These are phyloP conservation scores for Oidiodendron maius DNA, from an alignment of 495 filamentous ascomycete species.

Conservation along the genomic window DNA sequence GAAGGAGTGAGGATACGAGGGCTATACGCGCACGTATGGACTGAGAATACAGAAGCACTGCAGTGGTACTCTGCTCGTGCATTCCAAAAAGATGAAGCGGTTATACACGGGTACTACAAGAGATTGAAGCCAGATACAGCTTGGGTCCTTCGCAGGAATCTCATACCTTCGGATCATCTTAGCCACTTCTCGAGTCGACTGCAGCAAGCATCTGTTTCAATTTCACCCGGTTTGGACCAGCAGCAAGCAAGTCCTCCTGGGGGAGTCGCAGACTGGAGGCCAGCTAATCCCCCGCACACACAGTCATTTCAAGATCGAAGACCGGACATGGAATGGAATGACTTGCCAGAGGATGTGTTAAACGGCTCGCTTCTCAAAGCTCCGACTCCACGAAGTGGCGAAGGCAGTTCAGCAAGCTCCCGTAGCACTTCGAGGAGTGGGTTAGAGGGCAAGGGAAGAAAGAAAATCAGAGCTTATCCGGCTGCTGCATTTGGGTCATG, in stretches of 20 bases:
- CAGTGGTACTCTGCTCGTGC: constrained; percentile 83
- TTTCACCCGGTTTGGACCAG: not conserved
- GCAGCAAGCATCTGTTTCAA: not conserved
- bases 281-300: not conserved
- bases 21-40: constrained; percentile 90
- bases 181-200: not conserved
- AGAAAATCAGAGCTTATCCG: constrained; percentile 46
- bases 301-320: constrained; percentile 44
- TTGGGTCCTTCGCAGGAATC: constrained; percentile 53
- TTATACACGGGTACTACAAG: constrained; percentile 74
- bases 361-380: constrained; percentile 11
- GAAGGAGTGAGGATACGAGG: constrained; percentile 24
- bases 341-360: constrained; percentile 44
- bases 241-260: not conserved
- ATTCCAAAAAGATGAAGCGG: constrained; percentile 51
- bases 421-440: constrained; percentile 43
- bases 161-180: constrained; percentile 15
- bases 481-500: constrained; percentile 37
- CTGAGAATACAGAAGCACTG: constrained; percentile 78
- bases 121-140: constrained; percentile 76
- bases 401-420: constrained; percentile 25
- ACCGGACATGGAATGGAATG: constrained; percentile 52
- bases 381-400: constrained; percentile 1
- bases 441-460: constrained; percentile 34
- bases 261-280: constrained; percentile 1